Evolutionary conservation across 306 rosid genomes (phyloP).

Genomic region (Citrullus mucosospermus): DNA sequence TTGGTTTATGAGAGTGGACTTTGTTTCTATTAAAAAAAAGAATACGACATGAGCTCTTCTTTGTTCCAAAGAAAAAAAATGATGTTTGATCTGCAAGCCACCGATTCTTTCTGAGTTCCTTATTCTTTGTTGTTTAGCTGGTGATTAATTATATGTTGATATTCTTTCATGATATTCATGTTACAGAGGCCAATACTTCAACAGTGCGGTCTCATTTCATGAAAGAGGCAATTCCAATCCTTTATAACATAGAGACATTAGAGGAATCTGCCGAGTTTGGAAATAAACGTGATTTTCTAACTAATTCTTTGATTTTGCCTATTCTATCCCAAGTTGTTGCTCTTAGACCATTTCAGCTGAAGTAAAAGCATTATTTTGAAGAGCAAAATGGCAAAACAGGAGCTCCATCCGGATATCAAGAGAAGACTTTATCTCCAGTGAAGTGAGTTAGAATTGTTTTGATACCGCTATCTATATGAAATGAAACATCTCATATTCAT

Average conservation of each 20-base stretch:
- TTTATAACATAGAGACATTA: constrained; percentile 18
- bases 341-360: neutral
- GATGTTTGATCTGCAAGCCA: neutral
- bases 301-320: neutral
- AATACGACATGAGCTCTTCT: neutral
- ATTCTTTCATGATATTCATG: constrained; percentile 10
- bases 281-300: constrained; percentile 50
- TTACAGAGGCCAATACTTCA: constrained; percentile 19
- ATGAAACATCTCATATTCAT: constrained; percentile 9
- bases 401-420: constrained; percentile 25
- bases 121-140: constrained; percentile 11
- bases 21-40: neutral
- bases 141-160: constrained; percentile 2
- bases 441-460: constrained; percentile 33
- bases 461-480: neutral
- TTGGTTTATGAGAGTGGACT: neutral
- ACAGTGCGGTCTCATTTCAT: constrained; percentile 12
- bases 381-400: constrained; percentile 29
- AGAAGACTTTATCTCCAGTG: constrained; percentile 33
- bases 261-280: constrained; percentile 24
- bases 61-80: neutral
- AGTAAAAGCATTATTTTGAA: neutral
- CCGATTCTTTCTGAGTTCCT: neutral
- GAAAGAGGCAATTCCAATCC: constrained; percentile 21
- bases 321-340: neutral